Evolutionary conservation across 1,284 basidiomycete species (phyloP).

Genomic region (Tilletia indica): DNA sequence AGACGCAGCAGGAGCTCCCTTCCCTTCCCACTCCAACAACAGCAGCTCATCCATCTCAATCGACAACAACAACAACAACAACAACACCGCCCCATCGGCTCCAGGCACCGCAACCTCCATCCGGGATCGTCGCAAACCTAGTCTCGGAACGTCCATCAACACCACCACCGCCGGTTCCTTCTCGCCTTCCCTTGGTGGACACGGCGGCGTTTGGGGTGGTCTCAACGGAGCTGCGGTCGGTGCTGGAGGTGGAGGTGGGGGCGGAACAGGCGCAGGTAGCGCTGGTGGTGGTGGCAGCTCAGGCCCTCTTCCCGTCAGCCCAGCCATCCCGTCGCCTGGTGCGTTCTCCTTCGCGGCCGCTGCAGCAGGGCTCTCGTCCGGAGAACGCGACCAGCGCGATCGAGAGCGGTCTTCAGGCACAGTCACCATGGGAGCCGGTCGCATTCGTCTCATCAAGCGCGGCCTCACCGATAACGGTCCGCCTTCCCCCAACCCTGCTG

Average conservation of each 20-base stretch:
- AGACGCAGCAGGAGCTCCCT: constrained; percentile 17
- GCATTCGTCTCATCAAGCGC: constrained; percentile 11
- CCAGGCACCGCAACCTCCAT: neutral
- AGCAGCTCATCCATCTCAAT: constrained; percentile 21
- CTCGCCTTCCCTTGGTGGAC: neutral
- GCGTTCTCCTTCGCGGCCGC: constrained; percentile 49
- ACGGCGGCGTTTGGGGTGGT: neutral
- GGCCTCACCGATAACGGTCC: neutral
- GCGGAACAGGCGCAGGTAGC: constrained; percentile 1
- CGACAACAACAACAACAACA: too few species aligned
- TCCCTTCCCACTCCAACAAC: constrained; percentile 16
- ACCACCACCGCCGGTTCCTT: neutral
- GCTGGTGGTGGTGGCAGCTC: neutral
- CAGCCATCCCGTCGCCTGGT: constrained; percentile 38
- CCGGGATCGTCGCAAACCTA: constrained; percentile 14
- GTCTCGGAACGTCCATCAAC: neutral
- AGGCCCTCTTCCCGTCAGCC: constrained; percentile 21
- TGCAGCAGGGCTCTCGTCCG: constrained; percentile 23
- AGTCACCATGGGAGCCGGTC: constrained; percentile 12
- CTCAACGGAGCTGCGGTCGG: constrained; percentile 1
- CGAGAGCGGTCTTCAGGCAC: constrained; percentile 6
- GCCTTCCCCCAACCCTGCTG: neutral
- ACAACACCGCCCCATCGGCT: neutral
- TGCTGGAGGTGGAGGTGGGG: neutral
- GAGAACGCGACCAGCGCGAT: constrained; percentile 14